phyloP scores from a whole-genome alignment of 2,329 filamentous ascomycete species.

The Epicoccum sorghinum region DNA sequence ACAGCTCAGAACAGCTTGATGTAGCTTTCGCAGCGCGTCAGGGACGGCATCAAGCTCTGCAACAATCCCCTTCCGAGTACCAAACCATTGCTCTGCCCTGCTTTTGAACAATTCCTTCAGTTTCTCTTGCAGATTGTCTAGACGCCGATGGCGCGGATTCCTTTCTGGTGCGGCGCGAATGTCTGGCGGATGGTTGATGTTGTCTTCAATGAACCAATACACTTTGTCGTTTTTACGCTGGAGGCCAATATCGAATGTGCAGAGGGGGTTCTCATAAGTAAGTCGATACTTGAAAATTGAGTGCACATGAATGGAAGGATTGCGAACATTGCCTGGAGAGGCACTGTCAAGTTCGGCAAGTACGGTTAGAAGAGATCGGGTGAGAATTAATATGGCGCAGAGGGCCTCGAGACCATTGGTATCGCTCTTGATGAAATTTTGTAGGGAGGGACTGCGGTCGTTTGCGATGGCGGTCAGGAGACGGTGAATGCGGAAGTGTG shows the following conservation, averaged over 20 bases:
- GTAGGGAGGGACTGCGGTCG: slow-evolving; percentile 61
- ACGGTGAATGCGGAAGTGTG: slow-evolving; percentile 69
- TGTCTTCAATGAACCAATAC: slow-evolving; percentile 49
- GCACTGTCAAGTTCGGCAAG: slow-evolving; percentile 65
- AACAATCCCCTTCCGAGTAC: slow-evolving; percentile 47
- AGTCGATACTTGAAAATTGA: slow-evolving; percentile 47
- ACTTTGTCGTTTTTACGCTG: slow-evolving; percentile 40
- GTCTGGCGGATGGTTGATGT: slow-evolving; percentile 28
- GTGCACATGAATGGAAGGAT: slow-evolving; percentile 45
- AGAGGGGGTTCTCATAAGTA: slow-evolving; percentile 49
- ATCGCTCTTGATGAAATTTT: slow-evolving; percentile 60
- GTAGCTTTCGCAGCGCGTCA: slow-evolving; percentile 45
- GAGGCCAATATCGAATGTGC: slow-evolving; percentile 47
- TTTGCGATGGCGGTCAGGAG: slow-evolving; percentile 66
- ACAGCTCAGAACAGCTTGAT: slow-evolving; percentile 47
- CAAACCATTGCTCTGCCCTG: slow-evolving; percentile 45
- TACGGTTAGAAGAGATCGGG: slow-evolving; percentile 68
- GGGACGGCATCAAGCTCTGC: slow-evolving; percentile 44
- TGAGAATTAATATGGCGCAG: slow-evolving; percentile 63
- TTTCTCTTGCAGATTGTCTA: slow-evolving; percentile 38
- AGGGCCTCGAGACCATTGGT: slow-evolving; percentile 57
- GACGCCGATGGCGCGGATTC: slow-evolving; percentile 32
- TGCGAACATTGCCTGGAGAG: slow-evolving; percentile 41
- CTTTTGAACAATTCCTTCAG: slow-evolving; percentile 43
- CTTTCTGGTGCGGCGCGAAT: slow-evolving; percentile 34